Conservation (phyloP, 495 filamentous ascomycete genomes). For the Symbiotaphrina buchneri region DNA sequence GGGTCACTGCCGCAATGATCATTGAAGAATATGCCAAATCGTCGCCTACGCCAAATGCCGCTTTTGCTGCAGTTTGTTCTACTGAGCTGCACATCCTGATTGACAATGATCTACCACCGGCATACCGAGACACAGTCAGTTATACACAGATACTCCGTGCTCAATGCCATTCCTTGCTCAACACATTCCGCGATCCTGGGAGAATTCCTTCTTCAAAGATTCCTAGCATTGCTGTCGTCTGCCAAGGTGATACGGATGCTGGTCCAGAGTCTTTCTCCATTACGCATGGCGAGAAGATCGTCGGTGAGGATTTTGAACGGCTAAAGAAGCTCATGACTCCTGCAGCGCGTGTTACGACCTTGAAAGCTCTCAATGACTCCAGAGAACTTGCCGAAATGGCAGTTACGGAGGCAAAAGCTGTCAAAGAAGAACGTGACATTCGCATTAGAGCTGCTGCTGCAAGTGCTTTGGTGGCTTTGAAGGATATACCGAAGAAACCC, state of each 20-base stretch:
- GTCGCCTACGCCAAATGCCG: conserved; percentile 15
- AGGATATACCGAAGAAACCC: conserved; percentile 73
- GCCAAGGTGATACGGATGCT: conserved; percentile 78
- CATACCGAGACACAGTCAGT: conserved; percentile 73
- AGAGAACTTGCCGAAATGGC: conserved; percentile 39
- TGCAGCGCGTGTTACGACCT: conserved; percentile 58
- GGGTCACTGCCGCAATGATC: conserved; percentile 61
- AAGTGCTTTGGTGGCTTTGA: conserved; percentile 68
- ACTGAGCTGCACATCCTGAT: conserved; percentile 43
- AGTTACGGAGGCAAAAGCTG: conserved; percentile 52
- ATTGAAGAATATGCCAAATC: conserved; percentile 64
- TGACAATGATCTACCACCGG: conserved; percentile 54
- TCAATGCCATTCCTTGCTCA: conserved; percentile 74
- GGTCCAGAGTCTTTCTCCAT: conserved; percentile 83
- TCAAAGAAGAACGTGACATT: conserved; percentile 65
- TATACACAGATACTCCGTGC: conserved; percentile 73
- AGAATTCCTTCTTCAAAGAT: conserved; percentile 51
- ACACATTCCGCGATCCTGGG: conserved; percentile 69
- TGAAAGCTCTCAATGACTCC: conserved; percentile 52
- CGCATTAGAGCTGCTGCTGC: conserved; percentile 75
- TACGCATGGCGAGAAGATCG: conserved; percentile 63
- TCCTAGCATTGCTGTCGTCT: conserved; percentile 63
- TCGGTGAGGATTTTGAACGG: conserved; percentile 60
- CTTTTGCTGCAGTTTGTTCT: conserved; percentile 24
- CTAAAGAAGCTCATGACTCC: conserved; percentile 68